A percentile compares a stretch with the other conserved stretches of the same genome.
These are phyloP conservation scores for Otatea glauca DNA, from an alignment of 176 grass and related monocot genomes.

Conservation along the genomic window DNA sequence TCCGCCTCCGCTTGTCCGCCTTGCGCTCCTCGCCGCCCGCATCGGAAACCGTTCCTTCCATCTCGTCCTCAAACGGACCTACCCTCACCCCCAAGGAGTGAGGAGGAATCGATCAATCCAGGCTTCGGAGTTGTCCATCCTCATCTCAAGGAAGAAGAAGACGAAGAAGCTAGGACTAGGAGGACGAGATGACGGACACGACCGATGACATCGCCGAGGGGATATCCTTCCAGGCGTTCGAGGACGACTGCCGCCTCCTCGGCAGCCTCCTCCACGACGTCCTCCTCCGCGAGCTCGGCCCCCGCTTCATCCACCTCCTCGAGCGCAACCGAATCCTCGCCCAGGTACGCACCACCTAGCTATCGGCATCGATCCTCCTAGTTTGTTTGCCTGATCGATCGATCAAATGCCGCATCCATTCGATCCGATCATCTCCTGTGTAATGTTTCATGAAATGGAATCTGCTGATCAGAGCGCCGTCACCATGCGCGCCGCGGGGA, in stretches of 20 bases:
- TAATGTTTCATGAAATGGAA: background rate
- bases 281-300: conserved; percentile 80
- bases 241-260: conserved; percentile 92
- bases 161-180: background rate
- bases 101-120: background rate
- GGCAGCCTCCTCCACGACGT: conserved; percentile 89
- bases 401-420: background rate
- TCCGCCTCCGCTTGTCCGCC: background rate
- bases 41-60: too few relatives aligned
- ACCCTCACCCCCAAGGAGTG: too few relatives aligned
- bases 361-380: background rate
- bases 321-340: conserved; percentile 84
- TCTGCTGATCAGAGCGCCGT: conserved; percentile 59
- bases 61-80: too few relatives aligned
- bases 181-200: conserved; percentile 59
- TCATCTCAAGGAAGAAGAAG: background rate
- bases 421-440: too few relatives aligned
- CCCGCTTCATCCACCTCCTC: conserved; percentile 79
- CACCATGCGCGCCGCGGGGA: conserved; percentile 71
- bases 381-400: too few relatives aligned
- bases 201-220: conserved; percentile 93
- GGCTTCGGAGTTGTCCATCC: background rate
- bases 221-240: conserved; percentile 93
- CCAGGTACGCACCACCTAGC: conserved; percentile 38
- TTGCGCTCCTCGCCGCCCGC: too few relatives aligned